phyloP scores from a whole-genome alignment of 257 asterid genomes.

The Scutellaria galericulata region DNA sequence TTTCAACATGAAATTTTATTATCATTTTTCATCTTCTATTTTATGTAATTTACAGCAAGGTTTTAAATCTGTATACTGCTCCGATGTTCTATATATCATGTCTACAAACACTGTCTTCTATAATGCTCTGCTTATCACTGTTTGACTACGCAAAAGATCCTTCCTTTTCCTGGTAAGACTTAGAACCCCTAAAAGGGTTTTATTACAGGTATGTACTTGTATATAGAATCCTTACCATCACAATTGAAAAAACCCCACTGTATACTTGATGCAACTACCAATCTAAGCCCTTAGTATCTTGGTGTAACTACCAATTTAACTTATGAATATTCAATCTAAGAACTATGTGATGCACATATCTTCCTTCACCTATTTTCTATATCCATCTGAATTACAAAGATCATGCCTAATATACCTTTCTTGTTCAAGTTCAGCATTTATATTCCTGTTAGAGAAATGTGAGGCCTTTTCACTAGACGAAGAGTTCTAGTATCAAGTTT shows the following conservation, averaged over 20 bases:
- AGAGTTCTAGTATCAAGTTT: too few species aligned
- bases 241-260: neutral
- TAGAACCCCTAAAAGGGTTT: neutral
- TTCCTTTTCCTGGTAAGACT: neutral
- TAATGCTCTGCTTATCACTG: conserved; percentile 15
- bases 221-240: neutral
- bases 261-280: neutral
- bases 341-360: neutral
- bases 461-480: too few species aligned
- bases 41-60: conserved; percentile 10
- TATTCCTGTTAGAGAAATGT: too few species aligned
- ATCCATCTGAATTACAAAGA: too few species aligned
- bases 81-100: conserved; percentile 16
- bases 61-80: conserved; percentile 13
- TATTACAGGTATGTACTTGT: neutral
- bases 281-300: neutral
- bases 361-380: too few species aligned
- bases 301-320: neutral
- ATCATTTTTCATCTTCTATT: conserved; percentile 16
- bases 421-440: too few species aligned
- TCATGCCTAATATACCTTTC: too few species aligned
- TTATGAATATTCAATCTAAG: neutral
- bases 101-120: neutral
- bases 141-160: neutral
- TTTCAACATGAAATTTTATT: neutral